Evolutionary conservation across 1,284 basidiomycete genomes (phyloP), one percentile per base, ranked within the genome.

Genomic region (Trichosporon coremiiforme): DNA sequence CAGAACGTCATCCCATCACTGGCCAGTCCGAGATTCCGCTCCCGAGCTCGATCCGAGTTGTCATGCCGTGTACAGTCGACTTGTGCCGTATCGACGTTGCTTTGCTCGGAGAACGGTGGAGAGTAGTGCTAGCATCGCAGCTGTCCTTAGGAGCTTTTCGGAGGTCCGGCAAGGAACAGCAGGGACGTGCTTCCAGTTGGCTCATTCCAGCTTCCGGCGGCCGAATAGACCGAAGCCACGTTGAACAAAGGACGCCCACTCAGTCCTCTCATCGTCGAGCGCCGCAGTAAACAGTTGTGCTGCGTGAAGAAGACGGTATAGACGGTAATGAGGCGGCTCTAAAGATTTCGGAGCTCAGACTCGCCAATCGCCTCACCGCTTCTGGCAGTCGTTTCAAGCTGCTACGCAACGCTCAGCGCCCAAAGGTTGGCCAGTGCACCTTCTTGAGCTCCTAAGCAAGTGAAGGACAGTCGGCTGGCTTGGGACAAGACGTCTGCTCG

Each of bases 211-310:
- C n/a, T 20, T 25, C 22, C 50, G 50, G 20, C n/a, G 22, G 47
- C 10, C 50, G 50, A 20, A 53, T 53, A 25, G 50, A 53, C 50
- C 50, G 50, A 53, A 53, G 50, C 50, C 50, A 53, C 50, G 50
- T 53, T 20, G n/a, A 10, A 8, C 20, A 25, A 17, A 8, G 50
- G 7, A 62, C 13, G 31, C 50, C 20, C 20, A 25, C 50, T 10
- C 17, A 20, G 20, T 9, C 9, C 6, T 53, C 20, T 5, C 9
- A 6, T 50, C 47, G 17, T 20, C 8, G n/a, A 20, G 20, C 2
- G 20, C 12, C 38, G 38, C 38, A 41, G 25, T 41, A 41, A 45
- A n/a, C 17, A n/a, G 41, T 8, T n/a, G 15, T 15, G 5, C 15
- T 15, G 9, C 15, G 17, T 1, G 8, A n/a, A 7, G 41, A 5